Evolutionary conservation across 2,329 filamentous ascomycete genomes (phyloP).

Genomic region (Cadophora gregata): DNA sequence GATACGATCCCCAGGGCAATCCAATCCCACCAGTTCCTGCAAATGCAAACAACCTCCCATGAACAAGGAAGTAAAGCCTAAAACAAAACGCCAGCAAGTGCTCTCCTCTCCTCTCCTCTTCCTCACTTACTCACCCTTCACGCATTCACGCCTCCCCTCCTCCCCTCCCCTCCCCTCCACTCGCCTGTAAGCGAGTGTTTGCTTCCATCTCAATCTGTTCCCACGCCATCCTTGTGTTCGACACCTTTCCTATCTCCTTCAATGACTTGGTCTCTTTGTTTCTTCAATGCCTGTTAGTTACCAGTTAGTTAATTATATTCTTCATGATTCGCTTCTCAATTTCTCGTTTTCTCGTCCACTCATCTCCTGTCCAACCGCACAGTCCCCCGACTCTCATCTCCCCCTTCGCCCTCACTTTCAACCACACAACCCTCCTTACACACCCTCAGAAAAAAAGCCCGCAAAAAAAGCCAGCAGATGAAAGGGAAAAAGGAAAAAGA

Average conservation of each 20-base stretch:
- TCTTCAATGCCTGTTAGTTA: constrained; percentile 7
- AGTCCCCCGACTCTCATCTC: too few species aligned
- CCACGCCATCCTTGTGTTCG: constrained; percentile 18
- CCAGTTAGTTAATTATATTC: not conserved
- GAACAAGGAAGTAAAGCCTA: constrained; percentile 1
- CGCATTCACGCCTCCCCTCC: too few species aligned
- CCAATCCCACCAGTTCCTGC: not conserved
- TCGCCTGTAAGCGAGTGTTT: too few species aligned
- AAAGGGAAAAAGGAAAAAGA: constrained; percentile 20
- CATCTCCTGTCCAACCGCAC: too few species aligned
- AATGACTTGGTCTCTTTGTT: constrained; percentile 15
- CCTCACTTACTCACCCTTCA: too few species aligned
- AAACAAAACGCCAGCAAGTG: not conserved
- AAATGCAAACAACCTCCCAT: not conserved
- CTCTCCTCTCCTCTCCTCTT: not conserved
- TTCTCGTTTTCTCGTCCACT: too few species aligned
- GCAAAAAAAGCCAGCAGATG: too few species aligned
- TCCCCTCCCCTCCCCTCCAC: too few species aligned
- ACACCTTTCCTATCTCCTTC: constrained; percentile 13
- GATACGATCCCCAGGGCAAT: not conserved
- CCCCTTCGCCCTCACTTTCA: too few species aligned
- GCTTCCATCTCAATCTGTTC: constrained; percentile 22
- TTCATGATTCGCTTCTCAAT: too few species aligned
- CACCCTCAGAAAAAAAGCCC: too few species aligned
- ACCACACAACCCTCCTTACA: too few species aligned